Base-by-base conservation (phyloP, 805 yeast genomes). In the Metschnikowia koreensis region DNA sequence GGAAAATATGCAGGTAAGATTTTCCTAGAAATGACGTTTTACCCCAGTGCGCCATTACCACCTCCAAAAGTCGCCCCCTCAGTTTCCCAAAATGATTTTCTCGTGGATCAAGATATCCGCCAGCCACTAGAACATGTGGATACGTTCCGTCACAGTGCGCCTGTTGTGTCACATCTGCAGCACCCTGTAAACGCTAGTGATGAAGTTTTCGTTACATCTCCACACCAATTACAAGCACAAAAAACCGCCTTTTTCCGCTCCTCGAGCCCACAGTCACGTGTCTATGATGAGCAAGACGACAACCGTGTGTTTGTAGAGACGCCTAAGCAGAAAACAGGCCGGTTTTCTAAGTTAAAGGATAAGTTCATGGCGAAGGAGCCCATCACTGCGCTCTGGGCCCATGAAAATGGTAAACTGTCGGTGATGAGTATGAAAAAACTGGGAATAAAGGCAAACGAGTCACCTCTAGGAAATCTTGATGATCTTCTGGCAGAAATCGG, bases 1-100 rank as follows among this genome's bases (percentile, higher is more conserved):
- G 84, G 82, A 17, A 82, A 84, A 60, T 82, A 86, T 50, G 97
- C 97, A 1, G 99, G 99, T 1, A 88, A 82, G 66, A 82, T 94
- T 1, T 93, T 84, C 67, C 70, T 94, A 50, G 98, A 94, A 62
- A 85, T 94, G 87, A 90, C 97, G 0, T 94, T 89, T 64, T 89
- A 89, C 64, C 94, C 97, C 2, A 60, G 68, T 45, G 76, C 74
- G 3, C 79, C 79, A 1, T 60, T 74, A 6, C 56, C 72, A 26
- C 79, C 79, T 3, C 76, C 78, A 8, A 75, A 74, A 50, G 43
- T 69, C 9, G 43, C 56, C 9, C 47, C 12, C 27, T 47, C 44
- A 34, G 33, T 36, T 15, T 16, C 45, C 2, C 34, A 46, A 13
- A 36, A 17, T 27, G 42, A 40, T 27, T 53, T 56, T 6, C 44